phyloP scores from a whole-genome alignment of 192 early-diverging fungal species.

The Podila minutissima region DNA sequence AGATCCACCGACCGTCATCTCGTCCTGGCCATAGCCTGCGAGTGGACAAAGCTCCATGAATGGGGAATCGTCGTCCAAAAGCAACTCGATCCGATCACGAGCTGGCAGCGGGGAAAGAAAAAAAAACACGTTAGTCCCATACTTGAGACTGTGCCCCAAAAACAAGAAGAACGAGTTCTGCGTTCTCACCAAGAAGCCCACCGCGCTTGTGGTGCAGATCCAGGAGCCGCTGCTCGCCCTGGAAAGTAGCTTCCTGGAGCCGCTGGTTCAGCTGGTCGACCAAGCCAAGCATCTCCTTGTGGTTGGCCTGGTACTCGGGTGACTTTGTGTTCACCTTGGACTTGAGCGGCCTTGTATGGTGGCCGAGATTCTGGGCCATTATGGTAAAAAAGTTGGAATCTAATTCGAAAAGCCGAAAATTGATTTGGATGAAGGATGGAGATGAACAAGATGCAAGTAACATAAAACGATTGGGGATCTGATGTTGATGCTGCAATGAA shows the following conservation, averaged over 20 bases:
- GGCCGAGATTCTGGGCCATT: constrained; percentile 35
- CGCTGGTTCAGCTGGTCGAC: constrained; percentile 59
- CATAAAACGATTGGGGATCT: too few species aligned
- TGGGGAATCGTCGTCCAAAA: constrained; percentile 72
- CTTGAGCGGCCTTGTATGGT: constrained; percentile 32
- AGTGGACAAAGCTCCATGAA: constrained; percentile 70
- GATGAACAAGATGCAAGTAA: too few species aligned
- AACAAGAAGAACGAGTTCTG: too few species aligned
- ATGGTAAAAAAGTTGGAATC: too few species aligned
- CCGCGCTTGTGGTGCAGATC: constrained; percentile 63
- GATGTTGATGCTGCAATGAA: too few species aligned
- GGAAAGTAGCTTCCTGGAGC: constrained; percentile 57
- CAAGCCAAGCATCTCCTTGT: constrained; percentile 60
- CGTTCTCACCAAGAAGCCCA: constrained; percentile 59
- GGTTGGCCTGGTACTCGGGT: constrained; percentile 52
- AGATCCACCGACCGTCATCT: constrained; percentile 72
- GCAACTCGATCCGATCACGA: constrained; percentile 66
- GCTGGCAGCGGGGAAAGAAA: constrained; percentile 41
- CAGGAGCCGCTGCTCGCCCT: constrained; percentile 59
- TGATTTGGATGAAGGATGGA: too few species aligned
- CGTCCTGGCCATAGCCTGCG: constrained; percentile 67
- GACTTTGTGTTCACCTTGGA: constrained; percentile 50
- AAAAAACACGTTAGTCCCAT: too few species aligned
- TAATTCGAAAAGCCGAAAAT: too few species aligned
- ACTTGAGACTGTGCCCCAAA: too few species aligned